These are phyloP conservation scores for Aspergillaceae sp. DNA, from an alignment of 2,329 filamentous ascomycete species.

Conservation along the genomic window DNA sequence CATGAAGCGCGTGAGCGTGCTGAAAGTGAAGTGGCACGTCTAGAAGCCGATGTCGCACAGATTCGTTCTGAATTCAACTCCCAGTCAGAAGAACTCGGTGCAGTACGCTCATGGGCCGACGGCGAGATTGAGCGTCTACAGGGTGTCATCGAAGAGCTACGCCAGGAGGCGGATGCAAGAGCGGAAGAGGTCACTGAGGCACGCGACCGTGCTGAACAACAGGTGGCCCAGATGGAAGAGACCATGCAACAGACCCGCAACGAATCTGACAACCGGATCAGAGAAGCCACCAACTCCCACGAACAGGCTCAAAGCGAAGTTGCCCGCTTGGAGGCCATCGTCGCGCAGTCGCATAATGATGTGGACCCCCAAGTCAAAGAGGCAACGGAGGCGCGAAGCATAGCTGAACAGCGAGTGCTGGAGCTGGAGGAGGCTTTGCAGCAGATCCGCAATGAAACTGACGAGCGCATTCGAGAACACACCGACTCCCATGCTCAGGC, in stretches of 20 bases:
- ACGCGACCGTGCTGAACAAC: constrained; percentile 9
- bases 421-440: constrained; percentile 20
- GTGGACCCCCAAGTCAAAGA: constrained; percentile 10
- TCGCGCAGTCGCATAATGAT: constrained; percentile 27
- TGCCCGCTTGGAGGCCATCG: constrained; percentile 18
- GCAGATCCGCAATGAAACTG: constrained; percentile 15
- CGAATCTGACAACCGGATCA: constrained; percentile 6
- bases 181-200: constrained; percentile 10
- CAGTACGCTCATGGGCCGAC: constrained; percentile 19
- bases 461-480: constrained; percentile 14
- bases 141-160: not conserved
- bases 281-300: constrained; percentile 13
- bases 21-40: constrained; percentile 10
- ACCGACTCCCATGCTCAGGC: constrained; percentile 11
- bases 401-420: constrained; percentile 18
- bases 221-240: constrained; percentile 9
- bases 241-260: constrained; percentile 10
- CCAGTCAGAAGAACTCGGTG: not conserved
- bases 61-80: constrained; percentile 3
- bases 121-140: constrained; percentile 12
- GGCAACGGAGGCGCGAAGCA: constrained; percentile 17
- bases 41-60: constrained; percentile 6
- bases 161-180: not conserved
- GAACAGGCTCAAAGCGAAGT: constrained; percentile 17
- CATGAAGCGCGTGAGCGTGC: constrained; percentile 15